Percentiles rank a stretch among this genome's conserved stretches.
Evolutionary conservation across 208 protist genomes (phyloP).

Genomic region (Balamuthia mandrillaris): DNA sequence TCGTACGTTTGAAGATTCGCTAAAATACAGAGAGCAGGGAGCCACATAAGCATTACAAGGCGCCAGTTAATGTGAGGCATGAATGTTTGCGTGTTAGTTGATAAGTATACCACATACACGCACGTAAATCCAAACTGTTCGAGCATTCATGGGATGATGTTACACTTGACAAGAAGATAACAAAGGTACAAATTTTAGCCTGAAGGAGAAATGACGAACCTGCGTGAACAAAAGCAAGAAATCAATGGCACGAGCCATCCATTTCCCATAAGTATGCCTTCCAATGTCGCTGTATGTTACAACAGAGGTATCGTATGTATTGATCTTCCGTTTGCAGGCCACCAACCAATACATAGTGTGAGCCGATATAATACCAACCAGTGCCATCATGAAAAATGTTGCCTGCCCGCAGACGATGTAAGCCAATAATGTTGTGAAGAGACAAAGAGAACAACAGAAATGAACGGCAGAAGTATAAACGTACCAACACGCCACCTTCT

Average conservation of each 20-base stretch:
- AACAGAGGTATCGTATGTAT: not conserved
- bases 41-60: slow-evolving; percentile 28
- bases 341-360: slow-evolving; percentile 11
- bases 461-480: not conserved
- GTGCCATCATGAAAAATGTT: slow-evolving; percentile 12
- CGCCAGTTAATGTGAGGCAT: slow-evolving; percentile 7
- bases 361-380: slow-evolving; percentile 27
- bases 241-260: not conserved
- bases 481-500: slow-evolving; percentile 32
- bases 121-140: slow-evolving; percentile 32
- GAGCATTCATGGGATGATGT: not conserved
- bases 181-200: not conserved
- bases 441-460: not conserved
- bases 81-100: slow-evolving; percentile 32
- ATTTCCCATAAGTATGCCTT: not conserved
- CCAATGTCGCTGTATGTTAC: slow-evolving; percentile 36
- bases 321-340: not conserved
- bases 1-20: slow-evolving; percentile 36
- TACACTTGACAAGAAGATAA: not conserved
- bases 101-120: slow-evolving; percentile 42
- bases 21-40: slow-evolving; percentile 1
- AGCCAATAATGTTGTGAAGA: not conserved
- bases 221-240: slow-evolving; percentile 41
- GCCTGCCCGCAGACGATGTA: not conserved
- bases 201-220: not conserved